Evolutionary conservation across 1,284 basidiomycete species (phyloP), one percentile per base, ranked within the genome.

Genomic region (Rhizopogon hawkerae): DNA sequence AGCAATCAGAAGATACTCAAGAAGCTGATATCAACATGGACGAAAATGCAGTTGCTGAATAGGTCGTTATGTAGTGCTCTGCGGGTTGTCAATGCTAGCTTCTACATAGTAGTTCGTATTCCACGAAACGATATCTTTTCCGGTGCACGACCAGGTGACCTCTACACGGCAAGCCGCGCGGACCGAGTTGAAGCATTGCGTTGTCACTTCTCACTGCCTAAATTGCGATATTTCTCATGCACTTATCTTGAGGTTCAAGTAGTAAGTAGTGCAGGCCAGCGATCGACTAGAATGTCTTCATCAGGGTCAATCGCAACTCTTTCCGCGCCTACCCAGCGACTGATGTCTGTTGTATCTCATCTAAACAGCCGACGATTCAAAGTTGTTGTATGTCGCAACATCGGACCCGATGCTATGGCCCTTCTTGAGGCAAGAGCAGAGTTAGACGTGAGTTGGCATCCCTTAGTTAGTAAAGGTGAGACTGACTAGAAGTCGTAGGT

Each of bases 361-460:
- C 57, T 67, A 59, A 64, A 42, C 47, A 59, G 53, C 46, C 59
- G 60, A 23, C 57, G 54, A 39, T 62, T 63, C 46, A 88, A 85
- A 63, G 72, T 89, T 52, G 76, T 90, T 16, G 73, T 90, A 23
- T 78, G 77, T 37, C 77, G 84, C 48, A 65, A 84, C 57, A 71
- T 92, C 38, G 88, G 89, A 1, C 71, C 78, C 11, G 78, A 87
- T 56, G 79, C 81, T 10, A 87, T 90, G 83, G 70, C 75, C 9
- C 60, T 85, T 35, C 72, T 89, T 39, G 55, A 71, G 23, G 62
- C 68, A 14, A 67, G 71, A 33, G 60, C 68, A n/a, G 76, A 81
- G 51, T 60, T 85, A 14, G 78, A 87, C 56, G 84, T 81, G 57
- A 47, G 71, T 55, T 13, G n/a, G 14, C 34, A 18, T 16, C 37